These are phyloP conservation scores for Aspergillus sp. DNA, from an alignment of 2,329 filamentous ascomycete genomes.

Conservation along the genomic window DNA sequence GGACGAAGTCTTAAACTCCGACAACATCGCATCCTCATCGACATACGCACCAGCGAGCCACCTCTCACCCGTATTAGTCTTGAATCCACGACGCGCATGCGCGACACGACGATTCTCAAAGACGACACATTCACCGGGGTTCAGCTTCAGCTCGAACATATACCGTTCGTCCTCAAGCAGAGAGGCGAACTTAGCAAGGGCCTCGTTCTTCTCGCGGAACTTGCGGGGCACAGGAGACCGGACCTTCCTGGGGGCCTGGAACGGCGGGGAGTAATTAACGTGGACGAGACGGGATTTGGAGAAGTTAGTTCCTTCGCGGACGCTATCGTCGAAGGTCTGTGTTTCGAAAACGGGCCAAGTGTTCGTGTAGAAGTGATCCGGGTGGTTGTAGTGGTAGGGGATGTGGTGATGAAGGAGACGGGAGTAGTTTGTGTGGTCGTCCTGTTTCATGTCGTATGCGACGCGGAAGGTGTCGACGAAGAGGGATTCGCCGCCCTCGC, in stretches of 20 bases:
- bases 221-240: no score
- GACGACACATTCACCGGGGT: constrained; percentile 84
- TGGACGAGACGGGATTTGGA: constrained; percentile 30
- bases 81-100: constrained; percentile 79
- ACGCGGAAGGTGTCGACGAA: constrained; percentile 77
- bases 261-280: constrained; percentile 76
- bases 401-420: constrained; percentile 50
- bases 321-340: background rate
- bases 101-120: constrained; percentile 87
- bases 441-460: constrained; percentile 37
- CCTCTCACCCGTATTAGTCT: constrained; percentile 63
- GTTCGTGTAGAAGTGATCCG: constrained; percentile 64
- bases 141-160: constrained; percentile 70
- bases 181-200: constrained; percentile 27
- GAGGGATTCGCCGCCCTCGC: constrained; percentile 77
- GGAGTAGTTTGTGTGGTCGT: constrained; percentile 19
- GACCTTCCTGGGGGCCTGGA: constrained; percentile 58
- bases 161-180: constrained; percentile 58
- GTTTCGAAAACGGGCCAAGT: constrained; percentile 58
- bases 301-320: constrained; percentile 14
- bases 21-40: constrained; percentile 63
- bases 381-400: constrained; percentile 68
- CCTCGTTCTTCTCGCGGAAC: constrained; percentile 7
- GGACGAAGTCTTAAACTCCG: constrained; percentile 39
- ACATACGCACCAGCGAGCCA: constrained; percentile 89